Evolutionary conservation across 768 basidiomycete genomes (phyloP).

Genomic region (Termitomyces sp.): DNA sequence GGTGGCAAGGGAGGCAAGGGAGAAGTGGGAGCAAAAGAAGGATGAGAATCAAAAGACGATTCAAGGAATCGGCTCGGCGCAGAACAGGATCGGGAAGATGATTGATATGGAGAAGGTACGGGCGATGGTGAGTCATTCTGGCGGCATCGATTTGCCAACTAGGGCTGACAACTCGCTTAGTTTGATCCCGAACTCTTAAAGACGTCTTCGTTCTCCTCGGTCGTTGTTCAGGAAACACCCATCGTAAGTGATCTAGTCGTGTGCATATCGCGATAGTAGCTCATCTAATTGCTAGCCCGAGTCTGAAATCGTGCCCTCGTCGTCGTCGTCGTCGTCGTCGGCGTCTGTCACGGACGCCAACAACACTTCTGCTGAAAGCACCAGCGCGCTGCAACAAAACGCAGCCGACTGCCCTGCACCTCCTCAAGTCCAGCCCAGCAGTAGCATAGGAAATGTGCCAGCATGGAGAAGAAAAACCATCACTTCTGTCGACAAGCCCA

Average conservation of each 20-base stretch:
- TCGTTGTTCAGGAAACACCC: background rate
- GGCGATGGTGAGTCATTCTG: background rate
- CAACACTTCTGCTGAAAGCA: too few relatives aligned
- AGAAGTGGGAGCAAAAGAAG: background rate
- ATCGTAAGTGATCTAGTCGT: background rate
- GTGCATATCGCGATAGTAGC: background rate
- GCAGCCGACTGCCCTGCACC: too few relatives aligned
- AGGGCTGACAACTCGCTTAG: background rate
- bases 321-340: too few relatives aligned
- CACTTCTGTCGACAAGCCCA: background rate
- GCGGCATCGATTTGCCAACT: background rate
- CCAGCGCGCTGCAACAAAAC: too few relatives aligned
- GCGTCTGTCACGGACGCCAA: background rate
- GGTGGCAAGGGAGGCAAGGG: background rate
- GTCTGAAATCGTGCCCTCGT: background rate
- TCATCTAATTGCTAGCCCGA: background rate
- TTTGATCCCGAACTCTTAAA: background rate
- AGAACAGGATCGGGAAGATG: background rate
- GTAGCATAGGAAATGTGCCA: too few relatives aligned
- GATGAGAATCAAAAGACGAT: background rate
- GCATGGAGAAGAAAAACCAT: too few relatives aligned
- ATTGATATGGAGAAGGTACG: background rate
- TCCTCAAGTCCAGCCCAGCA: too few relatives aligned
- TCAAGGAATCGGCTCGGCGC: background rate
- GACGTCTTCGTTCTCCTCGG: background rate